phyloP scores from a whole-genome alignment of 2,329 filamentous ascomycete species.

The Microsporum canis region DNA sequence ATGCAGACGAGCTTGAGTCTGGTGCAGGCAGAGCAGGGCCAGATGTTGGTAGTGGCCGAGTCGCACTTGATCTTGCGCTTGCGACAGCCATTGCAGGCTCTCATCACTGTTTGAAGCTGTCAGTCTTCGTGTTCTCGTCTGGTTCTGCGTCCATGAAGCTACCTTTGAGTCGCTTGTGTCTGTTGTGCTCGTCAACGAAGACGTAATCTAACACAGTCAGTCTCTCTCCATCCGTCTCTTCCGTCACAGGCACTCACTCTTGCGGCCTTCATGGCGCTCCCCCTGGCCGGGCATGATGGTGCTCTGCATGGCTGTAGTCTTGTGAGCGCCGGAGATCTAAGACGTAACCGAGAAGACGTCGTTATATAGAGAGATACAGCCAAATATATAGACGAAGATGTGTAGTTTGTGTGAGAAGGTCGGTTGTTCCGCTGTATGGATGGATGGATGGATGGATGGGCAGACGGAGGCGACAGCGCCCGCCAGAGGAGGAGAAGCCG shows the following conservation, averaged over 20 bases:
- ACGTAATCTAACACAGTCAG: constrained; percentile 64
- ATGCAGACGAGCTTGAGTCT: constrained; percentile 88
- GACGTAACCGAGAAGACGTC: too few relatives aligned
- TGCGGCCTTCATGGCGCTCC: constrained; percentile 64
- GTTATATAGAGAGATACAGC: too few relatives aligned
- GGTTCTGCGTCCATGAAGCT: constrained; percentile 19
- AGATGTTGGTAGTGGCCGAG: constrained; percentile 90
- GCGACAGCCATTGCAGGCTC: constrained; percentile 89
- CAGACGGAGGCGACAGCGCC: too few relatives aligned
- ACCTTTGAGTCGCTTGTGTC: constrained; percentile 94
- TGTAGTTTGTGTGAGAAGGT: too few relatives aligned
- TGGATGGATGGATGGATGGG: too few relatives aligned
- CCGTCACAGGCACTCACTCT: constrained; percentile 47
- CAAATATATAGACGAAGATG: too few relatives aligned
- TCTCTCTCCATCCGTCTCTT: not conserved
- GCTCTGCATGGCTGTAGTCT: not conserved
- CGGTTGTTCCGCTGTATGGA: too few relatives aligned
- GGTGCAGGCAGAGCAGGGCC: constrained; percentile 91
- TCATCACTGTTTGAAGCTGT: constrained; percentile 58
- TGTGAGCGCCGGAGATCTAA: too few relatives aligned
- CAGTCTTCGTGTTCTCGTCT: constrained; percentile 10
- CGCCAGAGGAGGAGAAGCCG: too few relatives aligned
- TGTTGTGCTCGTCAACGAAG: constrained; percentile 96
- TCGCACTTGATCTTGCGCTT: constrained; percentile 97
- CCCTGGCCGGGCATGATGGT: constrained; percentile 15